These are phyloP conservation scores for Pistacia atlantica DNA, from an alignment of 345 rosid species.

Conservation along the genomic window DNA sequence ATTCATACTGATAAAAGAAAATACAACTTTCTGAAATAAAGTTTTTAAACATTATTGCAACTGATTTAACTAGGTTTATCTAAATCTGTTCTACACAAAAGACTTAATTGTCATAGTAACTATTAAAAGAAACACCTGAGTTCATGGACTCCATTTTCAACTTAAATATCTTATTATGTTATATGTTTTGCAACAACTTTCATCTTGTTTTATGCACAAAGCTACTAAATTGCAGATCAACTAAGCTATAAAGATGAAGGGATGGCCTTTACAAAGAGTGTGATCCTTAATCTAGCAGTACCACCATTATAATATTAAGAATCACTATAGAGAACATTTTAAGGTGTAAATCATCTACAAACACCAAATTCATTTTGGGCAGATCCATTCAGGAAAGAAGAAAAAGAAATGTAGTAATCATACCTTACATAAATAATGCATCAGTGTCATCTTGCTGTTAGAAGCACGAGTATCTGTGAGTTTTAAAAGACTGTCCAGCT, in stretches of 20 bases:
- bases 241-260: neutral
- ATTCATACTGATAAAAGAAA: neutral
- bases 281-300: neutral
- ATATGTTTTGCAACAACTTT: neutral
- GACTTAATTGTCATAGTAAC: neutral
- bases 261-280: neutral
- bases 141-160: neutral
- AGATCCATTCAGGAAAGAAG: neutral
- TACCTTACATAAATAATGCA: slow-evolving; percentile 99
- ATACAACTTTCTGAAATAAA: neutral
- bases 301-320: neutral
- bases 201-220: neutral
- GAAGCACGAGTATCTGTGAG: slow-evolving; percentile 91
- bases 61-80: neutral
- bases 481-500: slow-evolving; percentile 95
- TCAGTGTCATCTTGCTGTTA: slow-evolving; percentile 93
- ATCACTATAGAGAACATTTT: neutral
- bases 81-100: neutral
- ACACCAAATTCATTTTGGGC: neutral
- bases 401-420: slow-evolving; percentile 9
- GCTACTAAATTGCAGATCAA: neutral
- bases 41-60: neutral
- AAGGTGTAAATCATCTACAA: neutral
- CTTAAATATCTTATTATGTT: neutral
- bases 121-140: neutral